Conservation (phyloP, 768 basidiomycete species). For the Rhizopogon rudus region DNA sequence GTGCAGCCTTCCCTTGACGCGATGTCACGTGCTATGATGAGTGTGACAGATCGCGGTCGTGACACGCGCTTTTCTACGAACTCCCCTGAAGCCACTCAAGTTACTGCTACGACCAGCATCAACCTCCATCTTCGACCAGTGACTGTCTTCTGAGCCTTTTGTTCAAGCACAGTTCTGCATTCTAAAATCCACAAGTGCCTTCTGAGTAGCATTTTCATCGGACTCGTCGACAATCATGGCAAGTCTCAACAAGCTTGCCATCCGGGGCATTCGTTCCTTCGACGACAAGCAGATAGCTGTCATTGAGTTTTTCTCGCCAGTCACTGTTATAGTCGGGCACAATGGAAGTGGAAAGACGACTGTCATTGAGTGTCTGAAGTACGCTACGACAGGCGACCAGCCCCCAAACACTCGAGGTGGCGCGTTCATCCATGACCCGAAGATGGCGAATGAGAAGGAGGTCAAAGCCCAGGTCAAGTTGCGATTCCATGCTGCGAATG, state of each 20-base stretch:
- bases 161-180: not conserved
- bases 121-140: not conserved
- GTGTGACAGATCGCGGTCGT: not conserved
- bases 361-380: conserved; percentile 98
- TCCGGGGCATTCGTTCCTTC: conserved; percentile 91
- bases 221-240: conserved; percentile 51
- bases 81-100: not conserved
- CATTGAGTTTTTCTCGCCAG: conserved; percentile 95
- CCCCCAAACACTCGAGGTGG: conserved; percentile 97
- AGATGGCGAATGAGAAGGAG: conserved; percentile 99
- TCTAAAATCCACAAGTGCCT: not conserved
- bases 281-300: conserved; percentile 92
- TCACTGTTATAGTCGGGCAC: conserved; percentile 97
- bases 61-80: conserved; percentile 1
- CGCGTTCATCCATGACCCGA: conserved; percentile 98
- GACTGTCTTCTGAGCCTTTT: not conserved
- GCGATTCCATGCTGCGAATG: conserved; percentile 86
- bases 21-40: not conserved
- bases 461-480: conserved; percentile 98
- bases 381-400: conserved; percentile 96
- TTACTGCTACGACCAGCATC: not conserved
- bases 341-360: conserved; percentile 99
- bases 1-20: too few species aligned
- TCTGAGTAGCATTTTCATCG: not conserved
- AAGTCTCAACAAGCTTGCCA: conserved; percentile 86